A percentile compares a stretch with the other conserved stretches of the same genome.
Evolutionary conservation across 345 rosid species (phyloP).

Genomic region (Eucalyptus regnans): DNA sequence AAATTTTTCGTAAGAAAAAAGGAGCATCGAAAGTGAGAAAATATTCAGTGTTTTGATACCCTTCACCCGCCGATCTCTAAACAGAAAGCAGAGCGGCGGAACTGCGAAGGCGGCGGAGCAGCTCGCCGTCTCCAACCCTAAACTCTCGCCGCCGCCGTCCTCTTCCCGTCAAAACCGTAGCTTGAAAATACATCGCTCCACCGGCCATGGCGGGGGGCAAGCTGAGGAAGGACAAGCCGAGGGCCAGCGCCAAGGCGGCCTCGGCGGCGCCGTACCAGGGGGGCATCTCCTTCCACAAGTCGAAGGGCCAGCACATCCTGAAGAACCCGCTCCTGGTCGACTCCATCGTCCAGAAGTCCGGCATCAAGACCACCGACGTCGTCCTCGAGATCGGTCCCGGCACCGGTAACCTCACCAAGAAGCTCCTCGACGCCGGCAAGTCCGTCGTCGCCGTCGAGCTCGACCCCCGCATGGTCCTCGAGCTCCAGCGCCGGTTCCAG

Average conservation of each 20-base stretch:
- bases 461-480: conserved; percentile 90
- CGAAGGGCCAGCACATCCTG: conserved; percentile 86
- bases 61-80: neutral
- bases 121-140: neutral
- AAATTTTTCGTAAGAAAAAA: neutral
- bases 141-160: neutral
- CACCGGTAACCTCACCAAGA: conserved; percentile 84
- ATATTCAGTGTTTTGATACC: too few relatives aligned
- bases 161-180: neutral
- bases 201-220: conserved; percentile 74
- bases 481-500: conserved; percentile 85
- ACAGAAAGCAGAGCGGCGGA: neutral
- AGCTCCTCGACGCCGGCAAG: conserved; percentile 84
- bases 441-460: conserved; percentile 72
- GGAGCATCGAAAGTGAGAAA: neutral
- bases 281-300: conserved; percentile 82
- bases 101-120: neutral
- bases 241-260: neutral
- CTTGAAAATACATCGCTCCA: neutral
- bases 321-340: conserved; percentile 81
- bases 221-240: conserved; percentile 58
- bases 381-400: conserved; percentile 92
- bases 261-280: conserved; percentile 63
- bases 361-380: conserved; percentile 72
- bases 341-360: conserved; percentile 74